A percentile compares a stretch with the other conserved stretches of the same genome.
Conservation (phyloP, 768 basidiomycete species). For the Pholiota conissans region DNA sequence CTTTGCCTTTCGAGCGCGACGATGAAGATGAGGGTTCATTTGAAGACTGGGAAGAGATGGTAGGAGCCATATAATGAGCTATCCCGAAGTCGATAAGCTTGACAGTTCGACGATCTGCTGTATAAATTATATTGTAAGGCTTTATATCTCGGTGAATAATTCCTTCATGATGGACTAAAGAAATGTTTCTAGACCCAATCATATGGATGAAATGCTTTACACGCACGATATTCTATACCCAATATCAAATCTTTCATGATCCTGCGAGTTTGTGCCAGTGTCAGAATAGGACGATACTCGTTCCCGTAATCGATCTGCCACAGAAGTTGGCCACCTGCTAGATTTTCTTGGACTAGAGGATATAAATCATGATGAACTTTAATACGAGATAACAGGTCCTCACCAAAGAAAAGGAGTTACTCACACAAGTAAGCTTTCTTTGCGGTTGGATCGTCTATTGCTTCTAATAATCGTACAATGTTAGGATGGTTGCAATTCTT, state of each 20-base stretch:
- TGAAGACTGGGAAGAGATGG: background rate
- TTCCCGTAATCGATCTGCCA: conserved; percentile 31
- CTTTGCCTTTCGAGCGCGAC: conserved; percentile 13
- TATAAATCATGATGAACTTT: background rate
- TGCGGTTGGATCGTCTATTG: conserved; percentile 82
- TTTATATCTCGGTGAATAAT: conserved; percentile 92
- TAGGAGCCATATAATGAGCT: conserved; percentile 31
- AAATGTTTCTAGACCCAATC: background rate
- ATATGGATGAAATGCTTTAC: background rate
- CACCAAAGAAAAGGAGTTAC: conserved; percentile 22
- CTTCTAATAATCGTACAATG: conserved; percentile 79
- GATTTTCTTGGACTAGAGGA: conserved; percentile 39
- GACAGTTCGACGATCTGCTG: conserved; percentile 49
- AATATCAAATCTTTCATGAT: conserved; percentile 42
- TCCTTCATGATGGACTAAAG: conserved; percentile 38
- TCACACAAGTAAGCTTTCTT: conserved; percentile 85
- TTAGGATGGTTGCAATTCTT: conserved; percentile 82
- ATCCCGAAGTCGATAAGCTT: conserved; percentile 91
- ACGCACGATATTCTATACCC: conserved; percentile 43
- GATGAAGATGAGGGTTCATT: background rate
- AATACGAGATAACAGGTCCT: background rate
- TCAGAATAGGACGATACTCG: conserved; percentile 28
- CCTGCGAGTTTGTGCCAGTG: conserved; percentile 36
- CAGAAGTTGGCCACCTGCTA: conserved; percentile 41
- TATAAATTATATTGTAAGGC: conserved; percentile 83